Base-by-base conservation (phyloP, 768 basidiomycete species). In the Macrolepiota fuliginosa region DNA sequence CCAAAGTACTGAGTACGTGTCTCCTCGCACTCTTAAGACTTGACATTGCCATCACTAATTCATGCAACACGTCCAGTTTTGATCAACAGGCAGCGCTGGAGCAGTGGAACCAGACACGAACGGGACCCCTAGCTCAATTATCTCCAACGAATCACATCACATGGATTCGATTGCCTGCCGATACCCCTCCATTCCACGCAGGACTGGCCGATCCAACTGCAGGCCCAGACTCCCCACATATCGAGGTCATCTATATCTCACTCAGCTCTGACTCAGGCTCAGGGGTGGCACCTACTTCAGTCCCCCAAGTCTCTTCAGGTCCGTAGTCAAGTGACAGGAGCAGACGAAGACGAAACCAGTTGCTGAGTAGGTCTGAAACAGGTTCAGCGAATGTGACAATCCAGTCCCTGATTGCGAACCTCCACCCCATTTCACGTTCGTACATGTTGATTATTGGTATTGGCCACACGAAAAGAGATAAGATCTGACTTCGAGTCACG, bases 211-310 rank as follows among this genome's bases (percentile, higher is more conserved):
- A 74, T 57, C 69, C 69, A 6, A 60, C 69, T 6, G 64, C 70
- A 2, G 72, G 72, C 1, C 58, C 62, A 15, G 42, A 51, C 29
- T 45, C 70, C 0, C 64, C 71, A 32, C 73, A 72, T 55, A 63
- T 60, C 27, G 70, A 72, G 60, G 36, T 70, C 2, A 35, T 54
- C 19, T 12, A 40, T 6, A 35, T 32, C 29, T 3, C 29, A 32
- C 3, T 32, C 17, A 39, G 55, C 61, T 36, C n/a, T 47, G n/a
- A n/a, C n/a, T n/a, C n/a, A n/a, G n/a, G n/a, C n/a, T n/a, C n/a
- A n/a, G 29, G 6, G 22, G 9, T 32, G 10, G n/a, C 19, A 3
- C 46, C 37, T 7, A 52, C 2, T 40, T 2, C n/a, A n/a, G n/a
- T n/a, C n/a, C n/a, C n/a, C n/a, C n/a, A n/a, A n/a, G n/a, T n/a